Base-by-base conservation (phyloP, 176 grass and related monocot species). In the Microstegium vimineum region DNA sequence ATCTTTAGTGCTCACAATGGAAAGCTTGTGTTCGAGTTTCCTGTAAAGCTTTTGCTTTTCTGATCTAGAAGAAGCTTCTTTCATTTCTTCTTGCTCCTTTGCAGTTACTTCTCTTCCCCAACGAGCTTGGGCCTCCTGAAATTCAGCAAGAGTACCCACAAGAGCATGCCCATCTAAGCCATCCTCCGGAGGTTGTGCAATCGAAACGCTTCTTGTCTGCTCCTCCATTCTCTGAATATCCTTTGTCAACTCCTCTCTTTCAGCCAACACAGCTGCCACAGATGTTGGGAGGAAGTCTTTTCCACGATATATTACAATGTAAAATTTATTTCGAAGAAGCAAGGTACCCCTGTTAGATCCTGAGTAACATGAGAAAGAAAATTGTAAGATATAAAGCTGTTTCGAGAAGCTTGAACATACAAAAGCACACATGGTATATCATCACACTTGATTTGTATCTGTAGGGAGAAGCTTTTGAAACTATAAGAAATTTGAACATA, bases 301-400 rank as follows among this genome's bases (percentile, higher is more conserved):
- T 77, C 96, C 96, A 82, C 93, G 89, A 82, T 95, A 98, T 69
- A 98, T 90, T 51, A 98, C 89, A 90, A 98, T 93, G 86, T 90
- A 98, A 69, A 88, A 94, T 83, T 98, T 98, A 88, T 93, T 98
- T 82, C 96, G 89, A 71, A 90, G 93, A 82, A 98, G 88, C 71
- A 98, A 82, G 84, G 86, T 89, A 75, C 92, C 95, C 92, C 95
- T 82, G 90, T 98, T 66, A 98, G 80, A 66, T 82, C 91, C 92
- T 98, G 87, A 20, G 6, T 30, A 54, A 76, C 62, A 33, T 65
- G 81, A 76, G 67, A 74, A 81, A 22, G 14, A 67, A 86, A 79
- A 36, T 38, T 33, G 32, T 75, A 78, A 80, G 38, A 60, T 4
- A 75, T 51, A 12, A 68, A 68, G 49, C 35, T 73, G 22, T 68